A percentile compares a stretch with the other conserved stretches of the same genome.
Evolutionary conservation across 176 grass and related monocot genomes (phyloP).

Genomic region (Cenchrus americanus): DNA sequence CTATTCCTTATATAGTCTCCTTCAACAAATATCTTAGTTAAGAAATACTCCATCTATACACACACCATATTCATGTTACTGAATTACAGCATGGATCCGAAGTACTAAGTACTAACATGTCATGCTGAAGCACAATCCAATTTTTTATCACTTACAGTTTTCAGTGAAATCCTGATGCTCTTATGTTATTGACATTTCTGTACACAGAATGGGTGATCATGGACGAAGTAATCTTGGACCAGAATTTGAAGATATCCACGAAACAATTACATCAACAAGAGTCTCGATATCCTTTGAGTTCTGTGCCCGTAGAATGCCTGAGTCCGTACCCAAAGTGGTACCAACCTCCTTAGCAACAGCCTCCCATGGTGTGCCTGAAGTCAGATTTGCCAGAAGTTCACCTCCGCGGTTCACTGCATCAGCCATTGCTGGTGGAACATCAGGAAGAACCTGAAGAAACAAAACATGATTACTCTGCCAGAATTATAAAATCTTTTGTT

Average conservation of each 20-base stretch:
- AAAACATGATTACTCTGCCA: conserved; percentile 15
- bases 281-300: conserved; percentile 73
- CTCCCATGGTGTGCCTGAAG: conserved; percentile 88
- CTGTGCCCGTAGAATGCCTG: conserved; percentile 61
- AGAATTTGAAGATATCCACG: conserved; percentile 87
- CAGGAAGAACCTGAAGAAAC: conserved; percentile 75
- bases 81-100: neutral
- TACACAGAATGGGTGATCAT: conserved; percentile 38
- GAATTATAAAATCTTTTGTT: neutral
- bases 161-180: conserved; percentile 10
- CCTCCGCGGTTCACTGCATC: conserved; percentile 89
- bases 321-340: conserved; percentile 74
- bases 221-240: conserved; percentile 67
- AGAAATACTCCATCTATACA: conserved; percentile 21
- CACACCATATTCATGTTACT: neutral
- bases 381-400: conserved; percentile 74
- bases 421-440: conserved; percentile 93
- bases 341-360: conserved; percentile 83
- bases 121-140: neutral
- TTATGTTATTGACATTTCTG: conserved; percentile 18
- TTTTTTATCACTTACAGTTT: conserved; percentile 4
- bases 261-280: conserved; percentile 73
- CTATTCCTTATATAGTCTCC: neutral
- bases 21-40: neutral
- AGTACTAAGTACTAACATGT: conserved; percentile 7